phyloP scores from a whole-genome alignment of 2,329 filamentous ascomycete genomes.

The Proliferodiscus dingleyae region DNA sequence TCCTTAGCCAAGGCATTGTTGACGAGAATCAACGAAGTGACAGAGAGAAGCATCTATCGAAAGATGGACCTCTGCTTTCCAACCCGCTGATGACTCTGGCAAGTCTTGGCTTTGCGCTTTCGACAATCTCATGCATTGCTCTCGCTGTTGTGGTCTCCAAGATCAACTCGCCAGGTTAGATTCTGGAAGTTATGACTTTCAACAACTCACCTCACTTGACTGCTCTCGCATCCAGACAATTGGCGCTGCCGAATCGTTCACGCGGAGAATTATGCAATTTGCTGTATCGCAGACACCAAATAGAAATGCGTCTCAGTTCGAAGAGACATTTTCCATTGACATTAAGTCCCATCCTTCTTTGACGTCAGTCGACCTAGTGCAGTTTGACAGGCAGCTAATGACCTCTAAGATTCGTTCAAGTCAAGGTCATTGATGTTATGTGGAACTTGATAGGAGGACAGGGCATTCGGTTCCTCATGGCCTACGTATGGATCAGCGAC shows the following conservation, averaged over 20 bases:
- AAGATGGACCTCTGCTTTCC: not conserved
- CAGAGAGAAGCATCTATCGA: not conserved
- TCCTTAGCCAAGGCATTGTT: not conserved
- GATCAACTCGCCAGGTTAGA: not conserved
- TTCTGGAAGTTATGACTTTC: not conserved
- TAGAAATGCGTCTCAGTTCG: not conserved
- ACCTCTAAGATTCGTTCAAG: not conserved
- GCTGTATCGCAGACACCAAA: not conserved
- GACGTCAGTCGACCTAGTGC: not conserved
- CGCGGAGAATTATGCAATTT: not conserved
- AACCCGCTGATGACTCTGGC: not conserved
- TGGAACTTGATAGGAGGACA: not conserved
- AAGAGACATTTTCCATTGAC: not conserved
- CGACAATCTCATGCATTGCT: not conserved
- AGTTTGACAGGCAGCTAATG: not conserved
- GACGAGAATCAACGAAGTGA: not conserved
- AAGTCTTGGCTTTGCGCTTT: not conserved
- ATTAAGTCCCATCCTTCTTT: not conserved
- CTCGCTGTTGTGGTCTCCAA: not conserved
- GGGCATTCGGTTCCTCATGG: not conserved
- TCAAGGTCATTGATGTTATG: not conserved
- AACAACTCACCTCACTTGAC: not conserved
- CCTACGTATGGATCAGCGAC: not conserved
- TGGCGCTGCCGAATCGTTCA: not conserved
- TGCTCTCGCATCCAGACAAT: not conserved